Evolutionary conservation across 2,329 filamentous ascomycete genomes (phyloP).

Genomic region (Claviceps citrina): DNA sequence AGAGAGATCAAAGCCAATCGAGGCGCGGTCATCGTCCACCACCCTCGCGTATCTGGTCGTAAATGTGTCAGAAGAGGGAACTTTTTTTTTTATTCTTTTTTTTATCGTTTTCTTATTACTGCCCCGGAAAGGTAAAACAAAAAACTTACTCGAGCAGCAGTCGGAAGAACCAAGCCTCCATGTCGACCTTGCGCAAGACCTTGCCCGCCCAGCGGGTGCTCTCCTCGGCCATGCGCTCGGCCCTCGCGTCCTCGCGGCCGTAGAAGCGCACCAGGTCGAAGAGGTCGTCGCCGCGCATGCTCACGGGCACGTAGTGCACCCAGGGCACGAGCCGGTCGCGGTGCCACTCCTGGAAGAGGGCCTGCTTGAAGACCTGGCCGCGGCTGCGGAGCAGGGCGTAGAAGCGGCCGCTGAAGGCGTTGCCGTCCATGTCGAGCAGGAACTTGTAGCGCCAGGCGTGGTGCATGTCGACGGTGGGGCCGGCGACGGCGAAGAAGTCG

Average conservation of each 20-base stretch:
- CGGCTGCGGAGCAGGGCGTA: slow-evolving; percentile 74
- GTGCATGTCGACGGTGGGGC: slow-evolving; percentile 74
- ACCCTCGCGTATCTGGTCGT: slow-evolving; percentile 42
- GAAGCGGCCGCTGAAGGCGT: slow-evolving; percentile 89
- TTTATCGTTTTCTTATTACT: too few relatives aligned
- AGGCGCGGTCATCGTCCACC: slow-evolving; percentile 46
- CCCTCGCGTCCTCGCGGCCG: neutral
- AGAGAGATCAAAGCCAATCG: slow-evolving; percentile 35
- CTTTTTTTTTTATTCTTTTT: too few relatives aligned
- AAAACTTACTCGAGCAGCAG: slow-evolving; percentile 49
- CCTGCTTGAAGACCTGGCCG: slow-evolving; percentile 79
- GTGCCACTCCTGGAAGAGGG: slow-evolving; percentile 91
- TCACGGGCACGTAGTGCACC: slow-evolving; percentile 83
- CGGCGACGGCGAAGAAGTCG: slow-evolving; percentile 51
- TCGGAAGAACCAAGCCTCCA: slow-evolving; percentile 55
- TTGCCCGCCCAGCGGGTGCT: slow-evolving; percentile 58
- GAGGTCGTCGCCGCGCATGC: slow-evolving; percentile 70
- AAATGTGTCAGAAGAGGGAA: neutral
- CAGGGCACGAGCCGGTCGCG: slow-evolving; percentile 82
- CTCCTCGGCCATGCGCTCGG: slow-evolving; percentile 39
- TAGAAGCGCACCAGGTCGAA: slow-evolving; percentile 70
- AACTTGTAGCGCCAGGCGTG: slow-evolving; percentile 79
- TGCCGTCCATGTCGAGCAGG: slow-evolving; percentile 86
- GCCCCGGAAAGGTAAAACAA: too few relatives aligned
- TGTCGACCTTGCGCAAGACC: slow-evolving; percentile 55